Evolutionary conservation across 768 basidiomycete species (phyloP), one percentile per base, ranked within the genome.

Genomic region (Boletus subcaerulescens): DNA sequence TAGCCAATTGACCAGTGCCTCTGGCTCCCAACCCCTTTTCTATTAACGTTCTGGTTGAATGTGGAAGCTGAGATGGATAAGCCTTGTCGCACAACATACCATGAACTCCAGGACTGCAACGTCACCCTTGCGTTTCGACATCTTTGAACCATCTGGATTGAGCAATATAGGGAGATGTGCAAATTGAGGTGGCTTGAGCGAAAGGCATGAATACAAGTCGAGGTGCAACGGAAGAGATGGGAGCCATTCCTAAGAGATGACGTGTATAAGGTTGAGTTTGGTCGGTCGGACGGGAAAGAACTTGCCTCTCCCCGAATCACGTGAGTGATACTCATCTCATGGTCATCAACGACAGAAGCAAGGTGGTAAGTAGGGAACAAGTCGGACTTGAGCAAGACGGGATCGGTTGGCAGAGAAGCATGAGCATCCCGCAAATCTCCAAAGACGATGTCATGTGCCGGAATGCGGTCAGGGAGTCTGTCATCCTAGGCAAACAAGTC

Each of bases 311-410:
- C 97, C 26, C 97, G 84, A 2, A 98, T 73, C 5, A 98, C 95
- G 71, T 98, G 97, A 0, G 93, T 92, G 22, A 99, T 92, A 1
- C 86, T 87, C 97, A 99, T 99, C 62, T 87, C 84, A 62, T 93
- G 85, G 71, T 99, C 97, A 61, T 99, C 97, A 0, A 96, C 92
- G 0, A 98, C 92, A 20, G 87, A 94, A 0, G 97, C 96, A 5
- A 99, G 80, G 60, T 98, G 97, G 67, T 99, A 99, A 0, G 96
- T 98, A 6, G 97, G 97, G 68, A 89, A 96, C 2, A 83, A 75
- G 68, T 99, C 97, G 1, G 90, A 87, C 70, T 99, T 98, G 56
- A 98, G 76, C 4, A 98, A 75, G 43, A 98, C 83, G 22, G 94
- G 93, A 66, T 99, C 97, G 3, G 93, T 95, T 2, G 87, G 84